Evolutionary conservation across 108 stramenopile genomes (phyloP), one percentile per base, ranked within the genome.

Genomic region (Nitzschia putrida): DNA sequence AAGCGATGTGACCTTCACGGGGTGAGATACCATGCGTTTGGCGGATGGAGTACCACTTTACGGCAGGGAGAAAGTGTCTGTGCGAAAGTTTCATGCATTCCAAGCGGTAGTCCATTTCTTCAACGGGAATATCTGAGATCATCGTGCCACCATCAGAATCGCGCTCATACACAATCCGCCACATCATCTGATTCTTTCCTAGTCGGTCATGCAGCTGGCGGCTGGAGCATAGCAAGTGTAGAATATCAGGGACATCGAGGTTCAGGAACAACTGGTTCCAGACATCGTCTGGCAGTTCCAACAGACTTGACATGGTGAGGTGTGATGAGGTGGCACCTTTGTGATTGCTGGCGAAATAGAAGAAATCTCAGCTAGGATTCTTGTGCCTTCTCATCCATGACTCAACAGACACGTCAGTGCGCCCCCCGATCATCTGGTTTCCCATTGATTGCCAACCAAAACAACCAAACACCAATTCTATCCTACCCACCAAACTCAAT

Each of bases 1-100:
- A 81, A 8, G 72, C 43, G 0, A 79, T 14, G 61, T 83, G 85
- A 43, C 85, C 85, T 71, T 86, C 83, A 11, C 85, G 66, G 14
- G 68, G 73, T 0, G 70, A 53, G 9, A 77, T 40, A 41, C 45
- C 38, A 45, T 26, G 16, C 2, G 38, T 7, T n/a, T 20, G n/a
- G 20, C 51, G 58, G 5, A 80, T 1, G 3, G 64, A 66, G 44
- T 66, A 52, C 85, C 81, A 83, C 18, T 58, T 16, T 0, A 83
- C 64, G 7, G 67, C 64, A n/a, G 80, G 60, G 41, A 78, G 71
- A 47, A 47, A n/a, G 16, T 41, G 14, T 21, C 24, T 29, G 47
- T 74, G 73, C 25, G 79, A 57, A n/a, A 53, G 59, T 10, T 56
- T 43, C 61, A 81, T 41, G 70, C 57, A 79, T 21, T 23, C 38